These are phyloP conservation scores for Chloropicon primus DNA, from an alignment of 139 green algal species.

Conservation along the genomic window DNA sequence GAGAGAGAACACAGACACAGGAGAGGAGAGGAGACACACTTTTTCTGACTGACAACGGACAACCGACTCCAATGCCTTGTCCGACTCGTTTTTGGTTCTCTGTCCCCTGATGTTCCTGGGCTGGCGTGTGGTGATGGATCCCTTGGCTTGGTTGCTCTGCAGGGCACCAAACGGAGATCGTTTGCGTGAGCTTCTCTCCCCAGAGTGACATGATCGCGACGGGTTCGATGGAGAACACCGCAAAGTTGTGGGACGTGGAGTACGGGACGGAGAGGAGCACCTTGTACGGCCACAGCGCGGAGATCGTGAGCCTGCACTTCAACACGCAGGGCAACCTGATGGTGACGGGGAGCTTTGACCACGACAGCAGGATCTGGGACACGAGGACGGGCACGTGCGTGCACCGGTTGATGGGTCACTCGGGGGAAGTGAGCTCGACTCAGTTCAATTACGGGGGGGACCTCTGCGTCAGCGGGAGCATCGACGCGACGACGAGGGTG, in stretches of 20 bases:
- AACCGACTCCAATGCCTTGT: too few species aligned
- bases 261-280: slow-evolving; percentile 37
- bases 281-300: slow-evolving; percentile 39
- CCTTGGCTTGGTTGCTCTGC: too few species aligned
- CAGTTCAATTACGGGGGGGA: slow-evolving; percentile 45
- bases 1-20: too few species aligned
- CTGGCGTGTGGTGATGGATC: too few species aligned
- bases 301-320: slow-evolving; percentile 57
- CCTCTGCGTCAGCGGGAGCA: slow-evolving; percentile 26
- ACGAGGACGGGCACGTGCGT: slow-evolving; percentile 48
- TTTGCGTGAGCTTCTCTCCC: slow-evolving; percentile 57
- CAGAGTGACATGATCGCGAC: slow-evolving; percentile 50
- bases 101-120: too few species aligned
- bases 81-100: too few species aligned
- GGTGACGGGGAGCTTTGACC: slow-evolving; percentile 55
- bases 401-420: slow-evolving; percentile 43
- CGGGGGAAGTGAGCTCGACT: slow-evolving; percentile 33
- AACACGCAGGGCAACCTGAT: slow-evolving; percentile 28
- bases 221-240: slow-evolving; percentile 63
- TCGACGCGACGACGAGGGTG: neutral
- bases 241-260: slow-evolving; percentile 63
- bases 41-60: too few species aligned
- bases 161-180: slow-evolving; percentile 59
- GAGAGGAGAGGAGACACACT: too few species aligned
- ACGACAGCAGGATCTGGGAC: slow-evolving; percentile 53